Evolutionary conservation across 805 yeast species (phyloP).

Genomic region (Metschnikowia colocasiae): DNA sequence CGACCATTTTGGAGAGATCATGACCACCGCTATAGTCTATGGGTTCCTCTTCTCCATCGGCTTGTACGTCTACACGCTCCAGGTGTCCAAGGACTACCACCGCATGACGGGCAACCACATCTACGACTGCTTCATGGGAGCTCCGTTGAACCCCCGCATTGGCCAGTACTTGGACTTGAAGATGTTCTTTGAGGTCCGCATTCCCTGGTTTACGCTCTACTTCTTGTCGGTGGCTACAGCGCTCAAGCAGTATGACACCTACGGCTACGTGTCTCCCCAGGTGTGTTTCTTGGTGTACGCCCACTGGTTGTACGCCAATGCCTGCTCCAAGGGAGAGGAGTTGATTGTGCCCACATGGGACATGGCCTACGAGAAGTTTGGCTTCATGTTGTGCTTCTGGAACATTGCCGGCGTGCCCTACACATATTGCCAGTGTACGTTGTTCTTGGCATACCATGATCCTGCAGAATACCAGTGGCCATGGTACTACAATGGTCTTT

Average conservation of each 20-base stretch:
- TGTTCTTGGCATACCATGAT: constrained; percentile 76
- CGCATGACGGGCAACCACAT: constrained; percentile 87
- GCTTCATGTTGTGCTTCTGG: constrained; percentile 99
- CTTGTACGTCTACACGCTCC: constrained; percentile 66
- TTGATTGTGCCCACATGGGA: constrained; percentile 98
- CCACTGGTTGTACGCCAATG: constrained; percentile 93
- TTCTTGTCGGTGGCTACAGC: constrained; percentile 72
- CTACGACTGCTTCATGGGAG: constrained; percentile 95
- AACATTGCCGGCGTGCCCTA: constrained; percentile 98
- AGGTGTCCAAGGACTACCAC: constrained; percentile 71
- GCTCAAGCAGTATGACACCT: constrained; percentile 73
- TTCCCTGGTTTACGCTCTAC: constrained; percentile 92
- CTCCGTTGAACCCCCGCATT: constrained; percentile 92
- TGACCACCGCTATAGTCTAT: constrained; percentile 82
- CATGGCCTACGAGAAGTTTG: constrained; percentile 98
- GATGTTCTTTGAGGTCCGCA: constrained; percentile 95
- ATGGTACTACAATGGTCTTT: constrained; percentile 49
- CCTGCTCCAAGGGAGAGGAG: constrained; percentile 97
- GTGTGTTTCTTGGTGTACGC: constrained; percentile 71
- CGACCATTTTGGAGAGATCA: constrained; percentile 84
- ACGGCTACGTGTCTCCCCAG: constrained; percentile 78
- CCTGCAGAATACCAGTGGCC: constrained; percentile 83
- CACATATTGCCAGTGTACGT: constrained; percentile 93
- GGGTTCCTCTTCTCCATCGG: constrained; percentile 69
- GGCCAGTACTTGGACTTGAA: constrained; percentile 84